Base-by-base conservation (phyloP, 345 rosid genomes). In the Sonneratia alba region DNA sequence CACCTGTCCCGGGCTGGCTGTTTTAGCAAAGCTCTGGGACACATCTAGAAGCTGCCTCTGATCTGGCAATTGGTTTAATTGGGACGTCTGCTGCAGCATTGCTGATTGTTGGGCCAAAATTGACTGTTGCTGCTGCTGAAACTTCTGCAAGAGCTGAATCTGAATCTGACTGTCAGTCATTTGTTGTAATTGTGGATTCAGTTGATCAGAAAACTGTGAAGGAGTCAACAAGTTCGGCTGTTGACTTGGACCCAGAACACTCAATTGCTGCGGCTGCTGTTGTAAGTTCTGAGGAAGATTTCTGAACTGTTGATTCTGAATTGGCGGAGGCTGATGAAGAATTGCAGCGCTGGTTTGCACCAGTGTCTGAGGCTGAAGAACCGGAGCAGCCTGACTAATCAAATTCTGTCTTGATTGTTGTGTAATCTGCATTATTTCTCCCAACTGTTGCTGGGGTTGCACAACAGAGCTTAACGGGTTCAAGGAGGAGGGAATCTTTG, bases 111-210 rank as follows among this genome's bases (percentile, higher is more conserved):
- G 88, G 0, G 78, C 75, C 75, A 83, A 70, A 77, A 82, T 62
- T 11, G 81, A 74, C 69, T 85, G 91, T 36, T 83, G 87, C 69
- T 87, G 91, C 76, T 86, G 89, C 71, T 87, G 97, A 81, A 90
- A 82, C 79, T 89, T 89, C 83, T 92, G 97, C 76, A 92, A 71
- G 71, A 90, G 68, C 75, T 90, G 97, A 78, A 82, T 73, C 76
- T 84, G 96, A 73, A 83, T 69, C 75, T 86, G 88, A 71, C 74
- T 85, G 70, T 88, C 85, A 59, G 92, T 24, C 70, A 84, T 72
- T 67, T 81, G 88, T 64, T 80, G 87, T 53, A 77, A 63, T 45
- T 82, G 85, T 57, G 78, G 87, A 79, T 69, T 83, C 38, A 79
- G 65, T 69, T 75, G 90, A 78, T 83, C 87, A 36, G 83, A 75